Evolutionary conservation across 306 rosid species (phyloP), one percentile per base, ranked within the genome.

Genomic region (Aeschynomene evenia): DNA sequence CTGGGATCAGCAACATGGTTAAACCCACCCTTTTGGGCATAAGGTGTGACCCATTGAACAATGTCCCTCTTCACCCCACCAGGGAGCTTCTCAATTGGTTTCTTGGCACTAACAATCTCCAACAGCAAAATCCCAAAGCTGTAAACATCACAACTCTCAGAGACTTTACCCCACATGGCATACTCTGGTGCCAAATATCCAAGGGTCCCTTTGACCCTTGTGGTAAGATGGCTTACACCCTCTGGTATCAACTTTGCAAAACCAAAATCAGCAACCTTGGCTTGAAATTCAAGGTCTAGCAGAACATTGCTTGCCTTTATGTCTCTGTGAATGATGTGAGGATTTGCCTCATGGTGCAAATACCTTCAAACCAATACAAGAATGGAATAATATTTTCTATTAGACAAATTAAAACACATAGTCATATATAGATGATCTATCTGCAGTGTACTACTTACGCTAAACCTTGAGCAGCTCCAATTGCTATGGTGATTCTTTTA

Each of bases 171-270:
- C 98, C 96, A 93, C 97, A 93, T 90, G 9, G 98, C 98, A 10
- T 93, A 93, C 54, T 93, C 98, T 1, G 97, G 98, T 5, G 98
- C 98, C 21, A 93, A 81, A 63, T 93, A 93, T 12, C 98, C 98
- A 7, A 88, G 88, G 0, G 98, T 94, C 15, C 94, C 98, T 65
- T 90, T 94, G 13, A 90, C 98, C 26, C 90, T 87, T 15, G 97
- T 94, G 0, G 96, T 94, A 0, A 93, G 64, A 80, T 90, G 98
- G 59, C 82, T 86, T 1, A 90, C 91, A 1, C 98, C 96, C 7
- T 84, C 96, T 4, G 95, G 97, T 65, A 93, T 82, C 15, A 93
- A 69, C 88, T 90, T 93, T 56, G 95, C 98, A 57, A 90, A 90
- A 9, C 98, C 98, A 72, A 94, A 90, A 81, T 94, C 97, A 26